Percentiles rank a stretch among this genome's conserved stretches.
Conservation (phyloP, 768 basidiomycete genomes). For the Rhodotorula graminis region DNA sequence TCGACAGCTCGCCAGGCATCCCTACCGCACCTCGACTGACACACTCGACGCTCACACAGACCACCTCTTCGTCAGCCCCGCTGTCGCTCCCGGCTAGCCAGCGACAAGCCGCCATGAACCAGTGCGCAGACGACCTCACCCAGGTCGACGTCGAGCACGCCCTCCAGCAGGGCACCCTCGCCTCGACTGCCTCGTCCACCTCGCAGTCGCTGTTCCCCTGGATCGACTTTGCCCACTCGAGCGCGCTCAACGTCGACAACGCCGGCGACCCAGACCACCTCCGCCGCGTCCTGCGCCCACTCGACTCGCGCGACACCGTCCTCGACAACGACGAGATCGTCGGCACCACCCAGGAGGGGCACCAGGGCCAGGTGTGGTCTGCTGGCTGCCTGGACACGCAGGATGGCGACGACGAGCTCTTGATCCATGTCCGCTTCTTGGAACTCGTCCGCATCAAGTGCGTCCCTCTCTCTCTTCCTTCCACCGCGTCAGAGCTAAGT, state of each 20-base stretch:
- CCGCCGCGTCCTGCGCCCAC: conserved; percentile 32
- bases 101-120: conserved; percentile 6
- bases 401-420: conserved; percentile 40
- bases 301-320: conserved; percentile 38
- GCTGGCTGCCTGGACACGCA: conserved; percentile 34
- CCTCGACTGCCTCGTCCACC: conserved; percentile 9
- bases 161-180: background rate
- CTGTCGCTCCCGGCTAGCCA: too few relatives aligned
- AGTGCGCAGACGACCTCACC: conserved; percentile 37
- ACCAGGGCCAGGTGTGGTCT: conserved; percentile 8
- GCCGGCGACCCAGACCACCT: background rate
- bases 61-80: background rate
- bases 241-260: conserved; percentile 27
- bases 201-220: conserved; percentile 29
- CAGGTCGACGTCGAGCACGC: conserved; percentile 15
- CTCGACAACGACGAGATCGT: conserved; percentile 38
- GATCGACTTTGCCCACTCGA: conserved; percentile 15
- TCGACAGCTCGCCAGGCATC: too few relatives aligned
- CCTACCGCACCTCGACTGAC: too few relatives aligned
- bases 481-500: background rate
- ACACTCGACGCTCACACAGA: too few relatives aligned
- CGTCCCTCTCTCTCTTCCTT: background rate
- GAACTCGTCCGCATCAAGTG: conserved; percentile 41
- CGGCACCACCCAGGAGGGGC: conserved; percentile 5
- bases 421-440: conserved; percentile 32